Evolutionary conservation across 148 eudicot genomes (phyloP).

Genomic region (Pouteria glomerata): DNA sequence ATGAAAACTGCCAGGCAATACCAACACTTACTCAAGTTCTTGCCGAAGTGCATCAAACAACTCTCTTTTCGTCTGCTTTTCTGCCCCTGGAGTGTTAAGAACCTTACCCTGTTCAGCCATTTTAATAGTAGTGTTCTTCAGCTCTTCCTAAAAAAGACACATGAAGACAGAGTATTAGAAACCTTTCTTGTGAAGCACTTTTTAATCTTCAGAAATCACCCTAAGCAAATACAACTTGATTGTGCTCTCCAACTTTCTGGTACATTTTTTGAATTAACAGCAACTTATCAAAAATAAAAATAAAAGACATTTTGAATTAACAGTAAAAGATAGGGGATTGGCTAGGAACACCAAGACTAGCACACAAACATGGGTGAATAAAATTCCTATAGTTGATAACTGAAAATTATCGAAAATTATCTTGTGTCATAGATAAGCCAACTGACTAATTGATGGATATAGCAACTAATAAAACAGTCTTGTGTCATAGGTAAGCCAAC

Average conservation of each 20-base stretch:
- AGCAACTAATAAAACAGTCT: too few relatives aligned
- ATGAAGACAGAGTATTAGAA: slow-evolving; percentile 3
- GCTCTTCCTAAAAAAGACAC: slow-evolving; percentile 72
- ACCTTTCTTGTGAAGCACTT: too few relatives aligned
- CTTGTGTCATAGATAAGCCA: background rate
- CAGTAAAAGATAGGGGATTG: background rate
- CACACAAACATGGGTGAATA: background rate
- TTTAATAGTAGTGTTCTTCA: slow-evolving; percentile 83
- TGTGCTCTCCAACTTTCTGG: background rate
- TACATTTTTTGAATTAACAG: background rate
- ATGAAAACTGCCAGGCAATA: background rate
- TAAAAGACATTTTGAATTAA: too few relatives aligned
- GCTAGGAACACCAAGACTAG: background rate
- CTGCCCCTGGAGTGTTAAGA: slow-evolving; percentile 94
- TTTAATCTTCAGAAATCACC: background rate
- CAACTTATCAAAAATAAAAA: background rate
- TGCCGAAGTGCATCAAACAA: slow-evolving; percentile 95
- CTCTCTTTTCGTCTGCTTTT: slow-evolving; percentile 96
- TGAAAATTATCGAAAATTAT: background rate
- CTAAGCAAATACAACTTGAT: background rate
- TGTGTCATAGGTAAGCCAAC: too few relatives aligned
- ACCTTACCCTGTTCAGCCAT: slow-evolving; percentile 99
- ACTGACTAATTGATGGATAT: background rate
- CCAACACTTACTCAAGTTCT: slow-evolving; percentile 85
- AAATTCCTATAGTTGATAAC: background rate